Conservation (phyloP, 1,284 basidiomycete genomes). For the Inonotus hispidus region DNA sequence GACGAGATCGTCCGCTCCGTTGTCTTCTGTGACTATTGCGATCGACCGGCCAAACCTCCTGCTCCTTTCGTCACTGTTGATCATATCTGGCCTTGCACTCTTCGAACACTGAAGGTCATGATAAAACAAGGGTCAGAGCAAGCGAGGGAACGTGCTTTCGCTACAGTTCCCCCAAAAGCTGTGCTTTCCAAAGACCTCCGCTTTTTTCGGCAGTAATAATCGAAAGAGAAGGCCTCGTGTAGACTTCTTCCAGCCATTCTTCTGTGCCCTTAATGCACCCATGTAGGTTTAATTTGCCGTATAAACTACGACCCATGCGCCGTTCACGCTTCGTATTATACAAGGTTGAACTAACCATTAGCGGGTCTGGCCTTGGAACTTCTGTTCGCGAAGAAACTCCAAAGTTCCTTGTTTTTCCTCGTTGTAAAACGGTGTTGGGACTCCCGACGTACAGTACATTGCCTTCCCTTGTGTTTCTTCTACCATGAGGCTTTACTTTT, state of each 20-base stretch:
- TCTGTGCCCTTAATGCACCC: neutral
- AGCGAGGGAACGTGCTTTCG: neutral
- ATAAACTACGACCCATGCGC: neutral
- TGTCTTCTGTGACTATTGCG: neutral
- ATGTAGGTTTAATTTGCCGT: slow-evolving; percentile 2
- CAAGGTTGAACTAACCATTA: neutral
- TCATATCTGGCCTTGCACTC: neutral
- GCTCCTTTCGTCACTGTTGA: neutral
- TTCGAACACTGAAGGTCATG: neutral
- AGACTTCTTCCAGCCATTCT: neutral
- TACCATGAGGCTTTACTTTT: neutral
- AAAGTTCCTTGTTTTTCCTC: neutral
- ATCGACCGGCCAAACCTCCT: neutral
- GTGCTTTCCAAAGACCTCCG: neutral
- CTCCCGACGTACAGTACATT: neutral
- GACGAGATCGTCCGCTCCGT: neutral
- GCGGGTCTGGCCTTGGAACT: neutral
- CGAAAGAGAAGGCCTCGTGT: neutral
- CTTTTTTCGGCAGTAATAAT: neutral
- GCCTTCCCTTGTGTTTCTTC: neutral
- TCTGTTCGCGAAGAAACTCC: neutral
- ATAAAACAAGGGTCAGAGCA: neutral
- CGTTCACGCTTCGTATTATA: neutral
- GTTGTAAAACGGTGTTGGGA: neutral
- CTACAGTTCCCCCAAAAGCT: neutral